A percentile compares a stretch with the other conserved stretches of the same genome.
Evolutionary conservation across 176 grass and related monocot genomes (phyloP).

Genomic region (Carex scoparia): DNA sequence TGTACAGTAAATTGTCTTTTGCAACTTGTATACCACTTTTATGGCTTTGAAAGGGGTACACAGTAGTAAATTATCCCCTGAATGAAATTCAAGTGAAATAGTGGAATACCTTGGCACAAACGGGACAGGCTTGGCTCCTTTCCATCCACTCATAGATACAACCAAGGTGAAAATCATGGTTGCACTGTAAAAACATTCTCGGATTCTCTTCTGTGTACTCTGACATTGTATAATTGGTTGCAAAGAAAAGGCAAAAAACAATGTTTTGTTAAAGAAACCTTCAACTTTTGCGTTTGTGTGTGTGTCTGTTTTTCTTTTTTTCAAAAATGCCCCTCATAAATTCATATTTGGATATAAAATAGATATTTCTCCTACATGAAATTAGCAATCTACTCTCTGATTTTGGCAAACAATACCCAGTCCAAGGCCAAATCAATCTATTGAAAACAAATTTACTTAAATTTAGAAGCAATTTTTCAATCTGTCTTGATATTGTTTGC

Average conservation of each 20-base stretch:
- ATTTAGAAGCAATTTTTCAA: not conserved
- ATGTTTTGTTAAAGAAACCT: not conserved
- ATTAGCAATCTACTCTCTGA: not conserved
- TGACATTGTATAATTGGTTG: slow-evolving; percentile 11
- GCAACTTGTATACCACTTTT: not conserved
- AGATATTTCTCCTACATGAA: not conserved
- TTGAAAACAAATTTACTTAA: not conserved
- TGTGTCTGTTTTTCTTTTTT: not conserved
- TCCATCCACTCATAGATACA: slow-evolving; percentile 94
- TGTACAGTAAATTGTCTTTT: not conserved
- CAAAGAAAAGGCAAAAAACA: slow-evolving; percentile 13
- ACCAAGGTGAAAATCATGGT: slow-evolving; percentile 67
- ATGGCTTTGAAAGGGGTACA: not conserved
- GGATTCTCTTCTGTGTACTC: slow-evolving; percentile 65
- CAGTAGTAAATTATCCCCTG: not conserved
- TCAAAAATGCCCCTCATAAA: not conserved
- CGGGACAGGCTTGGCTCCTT: slow-evolving; percentile 58
- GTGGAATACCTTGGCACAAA: slow-evolving; percentile 53
- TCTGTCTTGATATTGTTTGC: not conserved
- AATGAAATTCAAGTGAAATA: slow-evolving; percentile 19
- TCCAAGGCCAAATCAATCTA: not conserved
- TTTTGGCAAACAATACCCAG: not conserved
- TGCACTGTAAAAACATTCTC: slow-evolving; percentile 51
- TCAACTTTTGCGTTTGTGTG: not conserved
- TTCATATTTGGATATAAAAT: not conserved